Evolutionary conservation across 2,329 filamentous ascomycete genomes (phyloP).

Genomic region (Anisogramma anomala): DNA sequence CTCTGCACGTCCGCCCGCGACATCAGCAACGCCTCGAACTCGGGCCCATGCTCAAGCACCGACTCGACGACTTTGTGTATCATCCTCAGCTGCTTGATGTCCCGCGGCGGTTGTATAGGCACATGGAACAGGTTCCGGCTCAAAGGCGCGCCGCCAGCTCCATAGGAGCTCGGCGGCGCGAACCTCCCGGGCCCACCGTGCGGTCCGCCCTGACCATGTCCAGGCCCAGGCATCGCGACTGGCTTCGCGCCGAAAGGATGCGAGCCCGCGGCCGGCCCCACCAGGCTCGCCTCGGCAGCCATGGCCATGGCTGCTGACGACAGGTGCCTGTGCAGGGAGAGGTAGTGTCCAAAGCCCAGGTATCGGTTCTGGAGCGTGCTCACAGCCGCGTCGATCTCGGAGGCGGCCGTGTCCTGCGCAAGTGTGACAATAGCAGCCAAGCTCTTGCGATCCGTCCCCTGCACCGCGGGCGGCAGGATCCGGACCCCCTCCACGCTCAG

Average conservation of each 20-base stretch:
- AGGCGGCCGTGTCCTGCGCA: slow-evolving; percentile 66
- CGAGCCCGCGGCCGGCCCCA: slow-evolving; percentile 34
- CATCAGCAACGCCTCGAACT: slow-evolving; percentile 91
- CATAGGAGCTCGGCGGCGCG: slow-evolving; percentile 65
- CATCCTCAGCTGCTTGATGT: slow-evolving; percentile 66
- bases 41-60: slow-evolving; percentile 66
- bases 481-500: slow-evolving; percentile 63
- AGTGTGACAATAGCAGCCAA: slow-evolving; percentile 70
- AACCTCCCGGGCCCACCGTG: slow-evolving; percentile 36
- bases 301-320: slow-evolving; percentile 58
- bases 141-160: slow-evolving; percentile 28
- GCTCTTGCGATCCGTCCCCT: slow-evolving; percentile 55
- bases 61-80: slow-evolving; percentile 83
- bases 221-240: slow-evolving; percentile 33
- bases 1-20: slow-evolving; percentile 68
- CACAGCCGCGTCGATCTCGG: slow-evolving; percentile 71
- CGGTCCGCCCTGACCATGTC: slow-evolving; percentile 23
- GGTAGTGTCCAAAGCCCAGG: slow-evolving; percentile 71
- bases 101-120: slow-evolving; percentile 61
- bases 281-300: slow-evolving; percentile 26
- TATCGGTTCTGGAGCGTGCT: slow-evolving; percentile 73
- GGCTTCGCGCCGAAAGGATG: slow-evolving; percentile 71
- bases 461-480: slow-evolving; percentile 46
- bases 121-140: slow-evolving; percentile 48
- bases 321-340: slow-evolving; percentile 70